Evolutionary conservation across 1,139 yeast genomes (phyloP).

Genomic region (Saccharomyces hybrid): DNA sequence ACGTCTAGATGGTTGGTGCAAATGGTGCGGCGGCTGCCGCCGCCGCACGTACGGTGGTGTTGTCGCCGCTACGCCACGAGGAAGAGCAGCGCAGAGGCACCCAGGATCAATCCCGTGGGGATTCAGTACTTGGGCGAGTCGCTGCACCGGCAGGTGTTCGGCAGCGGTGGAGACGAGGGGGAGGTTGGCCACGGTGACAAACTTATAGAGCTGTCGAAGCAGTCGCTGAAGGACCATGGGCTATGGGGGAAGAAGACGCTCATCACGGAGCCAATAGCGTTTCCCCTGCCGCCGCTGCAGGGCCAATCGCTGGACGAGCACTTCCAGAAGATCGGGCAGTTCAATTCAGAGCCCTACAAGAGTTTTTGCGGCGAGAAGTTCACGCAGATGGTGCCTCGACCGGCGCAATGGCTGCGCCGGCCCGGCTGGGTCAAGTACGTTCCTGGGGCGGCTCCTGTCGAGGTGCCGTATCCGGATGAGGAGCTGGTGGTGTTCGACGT

Average conservation of each 20-base stretch:
- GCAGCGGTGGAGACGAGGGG: constrained; percentile 30
- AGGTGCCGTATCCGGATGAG: constrained; percentile 60
- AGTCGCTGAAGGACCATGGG: constrained; percentile 54
- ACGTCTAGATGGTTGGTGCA: neutral
- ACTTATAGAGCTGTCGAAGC: constrained; percentile 51
- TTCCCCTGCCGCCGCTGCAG: constrained; percentile 58
- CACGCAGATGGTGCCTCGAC: constrained; percentile 41
- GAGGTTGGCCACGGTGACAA: constrained; percentile 28
- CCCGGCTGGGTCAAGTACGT: constrained; percentile 85
- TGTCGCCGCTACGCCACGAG: neutral
- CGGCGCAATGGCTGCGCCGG: constrained; percentile 46
- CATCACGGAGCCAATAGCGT: constrained; percentile 51
- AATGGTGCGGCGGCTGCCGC: constrained; percentile 16
- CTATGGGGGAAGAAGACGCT: constrained; percentile 75
- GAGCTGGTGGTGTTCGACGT: constrained; percentile 75
- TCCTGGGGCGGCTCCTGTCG: constrained; percentile 42
- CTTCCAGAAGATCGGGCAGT: constrained; percentile 61
- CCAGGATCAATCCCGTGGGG: constrained; percentile 58
- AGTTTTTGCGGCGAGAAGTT: constrained; percentile 38
- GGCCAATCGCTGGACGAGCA: constrained; percentile 78
- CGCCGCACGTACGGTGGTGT: neutral
- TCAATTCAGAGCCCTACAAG: constrained; percentile 55
- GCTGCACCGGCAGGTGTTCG: constrained; percentile 54
- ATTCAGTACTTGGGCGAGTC: constrained; percentile 60
- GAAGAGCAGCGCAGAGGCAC: constrained; percentile 31